Evolutionary conservation across 2,329 filamentous ascomycete genomes (phyloP).

Genomic region (Xylaria polymorpha): DNA sequence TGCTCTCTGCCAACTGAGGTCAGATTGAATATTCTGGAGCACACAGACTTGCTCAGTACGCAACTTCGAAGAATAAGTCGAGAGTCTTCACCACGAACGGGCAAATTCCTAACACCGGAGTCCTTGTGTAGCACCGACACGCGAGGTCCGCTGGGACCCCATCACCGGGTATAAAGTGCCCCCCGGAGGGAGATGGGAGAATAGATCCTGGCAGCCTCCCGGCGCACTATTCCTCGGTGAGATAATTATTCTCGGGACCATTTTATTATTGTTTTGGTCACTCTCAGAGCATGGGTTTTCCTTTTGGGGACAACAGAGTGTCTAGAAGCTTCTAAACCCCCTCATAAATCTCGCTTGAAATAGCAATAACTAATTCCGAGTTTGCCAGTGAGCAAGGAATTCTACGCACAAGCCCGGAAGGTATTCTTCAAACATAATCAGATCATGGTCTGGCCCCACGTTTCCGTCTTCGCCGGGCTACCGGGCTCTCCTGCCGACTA

Average conservation of each 20-base stretch:
- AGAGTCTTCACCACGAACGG: too few species aligned
- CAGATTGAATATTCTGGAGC: constrained; percentile 15
- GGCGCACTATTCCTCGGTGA: not conserved
- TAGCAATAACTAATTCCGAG: too few species aligned
- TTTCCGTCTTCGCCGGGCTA: not conserved
- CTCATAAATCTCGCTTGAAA: too few species aligned
- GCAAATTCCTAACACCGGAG: not conserved
- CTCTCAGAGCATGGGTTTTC: too few species aligned
- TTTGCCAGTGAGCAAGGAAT: constrained; percentile 6
- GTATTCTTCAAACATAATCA: constrained; percentile 13
- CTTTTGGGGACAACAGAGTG: too few species aligned
- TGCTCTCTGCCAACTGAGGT: constrained; percentile 22
- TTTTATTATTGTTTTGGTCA: too few species aligned
- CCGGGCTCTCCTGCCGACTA: not conserved
- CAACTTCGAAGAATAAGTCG: not conserved
- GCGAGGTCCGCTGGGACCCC: constrained; percentile 7
- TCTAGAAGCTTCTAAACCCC: too few species aligned
- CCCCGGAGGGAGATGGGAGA: not conserved
- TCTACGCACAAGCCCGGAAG: constrained; percentile 7
- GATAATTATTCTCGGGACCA: too few species aligned
- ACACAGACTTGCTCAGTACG: constrained; percentile 18
- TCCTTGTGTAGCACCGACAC: not conserved
- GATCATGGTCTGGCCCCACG: not conserved
- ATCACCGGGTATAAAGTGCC: constrained; percentile 4
- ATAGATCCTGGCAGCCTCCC: constrained; percentile 5